These are phyloP conservation scores for Casaregolazyma suthepensis DNA, from an alignment of 1,139 yeast genomes.

Conservation along the genomic window DNA sequence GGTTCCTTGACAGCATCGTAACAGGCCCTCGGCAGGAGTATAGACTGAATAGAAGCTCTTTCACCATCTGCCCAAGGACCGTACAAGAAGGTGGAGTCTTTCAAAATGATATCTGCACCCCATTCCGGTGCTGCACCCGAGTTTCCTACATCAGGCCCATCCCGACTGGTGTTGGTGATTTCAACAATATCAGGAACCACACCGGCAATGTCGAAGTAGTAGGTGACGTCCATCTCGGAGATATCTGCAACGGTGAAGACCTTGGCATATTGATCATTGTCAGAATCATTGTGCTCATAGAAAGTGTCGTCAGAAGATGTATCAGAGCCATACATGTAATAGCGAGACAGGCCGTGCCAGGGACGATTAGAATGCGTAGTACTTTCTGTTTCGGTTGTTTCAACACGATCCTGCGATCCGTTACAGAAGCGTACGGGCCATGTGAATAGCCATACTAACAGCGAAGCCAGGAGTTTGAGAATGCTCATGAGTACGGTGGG, in stretches of 20 bases:
- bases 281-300: slow-evolving; percentile 29
- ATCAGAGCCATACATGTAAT: slow-evolving; percentile 19
- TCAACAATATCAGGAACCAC: slow-evolving; percentile 39
- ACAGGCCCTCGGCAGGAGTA: slow-evolving; percentile 64
- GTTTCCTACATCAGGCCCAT: slow-evolving; percentile 50
- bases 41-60: slow-evolving; percentile 54
- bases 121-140: slow-evolving; percentile 53
- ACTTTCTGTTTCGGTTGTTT: slow-evolving; percentile 1
- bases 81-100: slow-evolving; percentile 65
- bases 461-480: neutral
- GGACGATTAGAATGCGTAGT: slow-evolving; percentile 14
- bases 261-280: slow-evolving; percentile 69
- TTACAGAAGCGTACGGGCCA: neutral
- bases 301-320: slow-evolving; percentile 6
- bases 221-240: slow-evolving; percentile 45
- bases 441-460: neutral
- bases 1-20: slow-evolving; percentile 46
- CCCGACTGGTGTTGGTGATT: slow-evolving; percentile 27
- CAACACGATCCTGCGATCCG: neutral
- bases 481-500: neutral
- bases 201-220: slow-evolving; percentile 71
- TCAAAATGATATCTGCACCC: slow-evolving; percentile 56
- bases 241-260: slow-evolving; percentile 71
- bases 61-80: slow-evolving; percentile 98
- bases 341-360: slow-evolving; percentile 39